phyloP scores from a whole-genome alignment of 345 rosid species.

The Pistacia vera region DNA sequence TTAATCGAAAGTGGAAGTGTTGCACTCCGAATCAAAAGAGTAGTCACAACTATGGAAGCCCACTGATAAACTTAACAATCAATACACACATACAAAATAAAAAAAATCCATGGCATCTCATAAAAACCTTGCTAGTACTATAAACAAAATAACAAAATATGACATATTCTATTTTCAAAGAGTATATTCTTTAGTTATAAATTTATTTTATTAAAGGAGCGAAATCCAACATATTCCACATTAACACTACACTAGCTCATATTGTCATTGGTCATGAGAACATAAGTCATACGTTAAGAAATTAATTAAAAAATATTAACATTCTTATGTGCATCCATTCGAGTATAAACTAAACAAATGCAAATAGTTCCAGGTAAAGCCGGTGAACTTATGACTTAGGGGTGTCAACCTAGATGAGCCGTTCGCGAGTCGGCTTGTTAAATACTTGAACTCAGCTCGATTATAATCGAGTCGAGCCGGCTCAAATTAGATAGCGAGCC shows the following conservation, averaged over 20 bases:
- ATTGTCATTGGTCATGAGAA: background rate
- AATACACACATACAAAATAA: background rate
- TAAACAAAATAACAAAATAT: background rate
- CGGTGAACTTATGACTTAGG: constrained; percentile 40
- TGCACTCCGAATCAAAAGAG: constrained; percentile 63
- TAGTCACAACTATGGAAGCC: constrained; percentile 75
- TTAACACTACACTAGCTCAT: background rate
- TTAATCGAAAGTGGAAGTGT: constrained; percentile 72
- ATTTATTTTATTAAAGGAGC: background rate
- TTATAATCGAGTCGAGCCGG: too few relatives aligned
- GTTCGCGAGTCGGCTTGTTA: too few relatives aligned
- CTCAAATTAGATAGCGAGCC: too few relatives aligned
- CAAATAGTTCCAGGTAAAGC: constrained; percentile 34
- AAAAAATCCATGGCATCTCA: background rate
- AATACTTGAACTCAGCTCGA: too few relatives aligned
- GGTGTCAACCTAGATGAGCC: too few relatives aligned
- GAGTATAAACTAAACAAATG: background rate
- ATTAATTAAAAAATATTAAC: background rate
- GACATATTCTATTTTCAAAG: too few relatives aligned
- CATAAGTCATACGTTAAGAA: too few relatives aligned
- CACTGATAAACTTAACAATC: constrained; percentile 46
- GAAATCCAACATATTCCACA: background rate
- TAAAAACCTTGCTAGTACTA: too few relatives aligned
- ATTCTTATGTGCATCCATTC: background rate
- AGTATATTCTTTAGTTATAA: background rate